Base-by-base conservation (phyloP, 2,329 filamentous ascomycete genomes). In the Nannizzia gypsea region DNA sequence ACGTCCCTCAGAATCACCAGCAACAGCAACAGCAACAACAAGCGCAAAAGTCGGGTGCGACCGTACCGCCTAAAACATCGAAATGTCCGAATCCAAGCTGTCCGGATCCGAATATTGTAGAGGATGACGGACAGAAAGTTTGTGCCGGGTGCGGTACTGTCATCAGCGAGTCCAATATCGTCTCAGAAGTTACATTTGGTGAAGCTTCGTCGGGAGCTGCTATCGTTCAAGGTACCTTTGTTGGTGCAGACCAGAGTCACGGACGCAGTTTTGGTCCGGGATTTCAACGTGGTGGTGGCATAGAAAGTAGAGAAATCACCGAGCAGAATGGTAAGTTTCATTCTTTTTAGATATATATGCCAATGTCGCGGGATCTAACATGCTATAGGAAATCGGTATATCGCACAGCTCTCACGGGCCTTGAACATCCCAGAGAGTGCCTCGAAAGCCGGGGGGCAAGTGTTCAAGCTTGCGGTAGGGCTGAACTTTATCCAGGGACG, bases 141-240 rank as follows among this genome's bases (percentile, higher is more conserved):
- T 97, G 93, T 74, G 83, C 85, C 63, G 87, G 83, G 54, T 97
- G 93, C 73, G 92, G 90, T 80, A 86, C 84, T 62, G 84, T 96
- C 65, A 83, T 92, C 60, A 86, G 88, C 66, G 88, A 95, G 69
- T 86, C 84, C 70, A 90, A 95, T 69, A 96, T 97, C 63, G 91
- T 96, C 61, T 83, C 90, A 56, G 93, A 99, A 72, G 83, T 97
- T 63, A 86, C 86, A 22, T 99, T 97, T 69, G 90, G 90, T 64
- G 92, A 99, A 76, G 87, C 84, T 28, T 84, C 89, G 0, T 85
- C 84, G 36, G 93, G 93, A 67, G 90, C 89, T 56, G 91, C 92
- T 58, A 83, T 95, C 57, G 90, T 96, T 17, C 90, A 96, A 72
- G 93, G 93, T 71, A 91, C 86, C 63, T 95, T 87, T 69, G 84